Conservation (phyloP, 2,329 filamentous ascomycete species). For the Pestalotiopsis sp. region DNA sequence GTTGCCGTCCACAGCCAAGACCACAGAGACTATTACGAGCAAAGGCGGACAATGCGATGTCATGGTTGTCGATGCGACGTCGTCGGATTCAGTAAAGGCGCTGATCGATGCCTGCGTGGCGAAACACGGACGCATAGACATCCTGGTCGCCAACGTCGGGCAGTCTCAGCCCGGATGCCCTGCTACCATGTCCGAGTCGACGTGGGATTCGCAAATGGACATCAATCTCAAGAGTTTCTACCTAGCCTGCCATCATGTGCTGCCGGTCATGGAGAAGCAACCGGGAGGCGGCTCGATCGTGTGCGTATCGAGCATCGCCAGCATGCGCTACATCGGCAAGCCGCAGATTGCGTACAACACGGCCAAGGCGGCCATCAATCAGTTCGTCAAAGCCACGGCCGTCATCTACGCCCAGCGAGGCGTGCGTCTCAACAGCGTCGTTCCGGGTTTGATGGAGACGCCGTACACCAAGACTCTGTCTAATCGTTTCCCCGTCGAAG, state of each 20-base stretch:
- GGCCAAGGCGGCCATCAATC: conserved; percentile 50
- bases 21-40: conserved; percentile 31
- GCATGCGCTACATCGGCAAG: conserved; percentile 49
- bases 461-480: conserved; percentile 49
- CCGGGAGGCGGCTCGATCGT: conserved; percentile 40
- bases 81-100: conserved; percentile 49
- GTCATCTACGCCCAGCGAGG: conserved; percentile 50
- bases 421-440: conserved; percentile 54
- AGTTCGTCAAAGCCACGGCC: conserved; percentile 50
- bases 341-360: conserved; percentile 43
- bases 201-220: conserved; percentile 55
- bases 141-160: conserved; percentile 64
- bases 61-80: conserved; percentile 53
- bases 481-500: conserved; percentile 43
- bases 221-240: conserved; percentile 60
- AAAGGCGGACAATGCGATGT: conserved; percentile 37
- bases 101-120: conserved; percentile 54
- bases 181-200: conserved; percentile 46
- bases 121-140: conserved; percentile 58
- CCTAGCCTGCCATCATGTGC: conserved; percentile 50
- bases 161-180: conserved; percentile 54
- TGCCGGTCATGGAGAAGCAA: conserved; percentile 58
- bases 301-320: conserved; percentile 53
- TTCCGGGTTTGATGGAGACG: conserved; percentile 59
- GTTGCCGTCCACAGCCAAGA: conserved; percentile 36